phyloP scores from a whole-genome alignment of 306 rosid genomes.

The Pachyrhizus erosus region DNA sequence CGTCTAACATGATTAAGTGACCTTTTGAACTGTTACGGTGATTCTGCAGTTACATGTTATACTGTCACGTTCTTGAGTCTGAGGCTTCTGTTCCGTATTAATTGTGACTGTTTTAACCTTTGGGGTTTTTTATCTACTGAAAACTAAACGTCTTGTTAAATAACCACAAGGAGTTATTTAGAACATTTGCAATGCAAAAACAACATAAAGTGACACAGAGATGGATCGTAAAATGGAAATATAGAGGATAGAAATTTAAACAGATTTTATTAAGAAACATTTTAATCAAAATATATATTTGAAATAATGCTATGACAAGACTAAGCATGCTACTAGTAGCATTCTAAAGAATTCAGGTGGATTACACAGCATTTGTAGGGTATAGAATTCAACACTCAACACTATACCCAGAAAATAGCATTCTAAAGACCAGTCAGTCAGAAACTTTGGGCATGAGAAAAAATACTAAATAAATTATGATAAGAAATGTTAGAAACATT shows the following conservation, averaged over 20 bases:
- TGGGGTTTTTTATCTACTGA: not conserved
- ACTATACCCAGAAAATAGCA: not conserved
- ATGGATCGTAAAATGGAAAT: not conserved
- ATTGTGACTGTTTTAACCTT: not conserved
- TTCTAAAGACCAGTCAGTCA: not conserved
- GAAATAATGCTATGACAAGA: not conserved
- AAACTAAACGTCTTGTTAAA: not conserved
- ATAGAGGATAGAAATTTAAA: slow-evolving; percentile 2
- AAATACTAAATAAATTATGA: slow-evolving; percentile 3
- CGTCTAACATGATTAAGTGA: not conserved
- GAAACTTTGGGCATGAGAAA: slow-evolving; percentile 9
- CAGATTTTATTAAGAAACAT: not conserved
- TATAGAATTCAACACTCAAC: not conserved
- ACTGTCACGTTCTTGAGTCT: not conserved
- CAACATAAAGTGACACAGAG: not conserved
- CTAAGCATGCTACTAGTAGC: not conserved
- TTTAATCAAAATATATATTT: not conserved
- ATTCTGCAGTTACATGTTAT: not conserved
- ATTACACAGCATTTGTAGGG: not conserved
- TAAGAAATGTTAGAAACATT: too few relatives aligned
- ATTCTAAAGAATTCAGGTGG: not conserved
- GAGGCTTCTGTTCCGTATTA: not conserved
- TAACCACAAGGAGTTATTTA: not conserved
- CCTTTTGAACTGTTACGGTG: slow-evolving; percentile 18
- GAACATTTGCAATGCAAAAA: not conserved